A percentile compares a stretch with the other conserved stretches of the same genome.
These are phyloP conservation scores for Aspergillus proliferans DNA, from an alignment of 2,329 filamentous ascomycete genomes.

Conservation along the genomic window DNA sequence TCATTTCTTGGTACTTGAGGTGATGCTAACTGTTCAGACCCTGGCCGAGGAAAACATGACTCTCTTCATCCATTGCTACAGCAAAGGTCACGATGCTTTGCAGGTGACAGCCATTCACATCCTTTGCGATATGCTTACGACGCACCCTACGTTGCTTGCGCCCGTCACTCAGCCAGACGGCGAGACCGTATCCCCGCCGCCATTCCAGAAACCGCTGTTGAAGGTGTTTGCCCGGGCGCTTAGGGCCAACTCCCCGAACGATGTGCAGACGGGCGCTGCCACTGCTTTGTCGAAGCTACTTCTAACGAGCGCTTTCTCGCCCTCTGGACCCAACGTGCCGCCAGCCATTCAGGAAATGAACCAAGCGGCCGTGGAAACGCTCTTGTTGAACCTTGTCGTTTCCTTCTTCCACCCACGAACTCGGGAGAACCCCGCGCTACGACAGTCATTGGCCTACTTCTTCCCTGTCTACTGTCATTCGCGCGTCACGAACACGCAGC, in stretches of 20 bases:
- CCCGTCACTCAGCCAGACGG: conserved; percentile 38
- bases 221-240: conserved; percentile 83
- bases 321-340: conserved; percentile 49
- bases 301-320: conserved; percentile 64
- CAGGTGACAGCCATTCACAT: conserved; percentile 89
- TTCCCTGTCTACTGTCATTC: conserved; percentile 91
- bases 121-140: conserved; percentile 84
- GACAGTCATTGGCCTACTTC: conserved; percentile 88
- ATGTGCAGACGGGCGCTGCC: conserved; percentile 75
- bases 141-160: conserved; percentile 74
- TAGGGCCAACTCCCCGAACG: conserved; percentile 61
- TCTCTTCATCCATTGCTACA: conserved; percentile 93
- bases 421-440: conserved; percentile 68
- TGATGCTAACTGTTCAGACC: conserved; percentile 44
- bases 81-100: conserved; percentile 80
- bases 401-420: conserved; percentile 87
- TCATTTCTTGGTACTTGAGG: background rate
- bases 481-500: conserved; percentile 69
- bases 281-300: conserved; percentile 80
- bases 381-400: conserved; percentile 78
- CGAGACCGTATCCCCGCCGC: conserved; percentile 44
- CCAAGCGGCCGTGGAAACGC: conserved; percentile 58
- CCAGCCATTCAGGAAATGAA: conserved; percentile 36
- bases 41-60: conserved; percentile 87
- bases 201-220: conserved; percentile 58